phyloP scores from a whole-genome alignment of 768 basidiomycete species.

The Lactifluus pinguis region DNA sequence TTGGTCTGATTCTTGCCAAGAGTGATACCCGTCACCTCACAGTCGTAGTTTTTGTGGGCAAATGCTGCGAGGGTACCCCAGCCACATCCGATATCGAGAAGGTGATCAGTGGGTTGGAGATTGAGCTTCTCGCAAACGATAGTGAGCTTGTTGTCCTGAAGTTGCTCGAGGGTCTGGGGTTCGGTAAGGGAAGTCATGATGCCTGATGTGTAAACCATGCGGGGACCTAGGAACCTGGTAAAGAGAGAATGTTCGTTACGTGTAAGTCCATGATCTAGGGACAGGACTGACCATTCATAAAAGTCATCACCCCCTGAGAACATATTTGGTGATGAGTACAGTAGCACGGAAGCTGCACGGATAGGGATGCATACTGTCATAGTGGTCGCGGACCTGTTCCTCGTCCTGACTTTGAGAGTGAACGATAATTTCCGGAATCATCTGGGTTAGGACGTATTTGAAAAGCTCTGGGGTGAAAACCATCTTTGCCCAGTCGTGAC shows the following conservation, averaged over 20 bases:
- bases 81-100: slow-evolving; percentile 85
- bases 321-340: slow-evolving; percentile 1
- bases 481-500: slow-evolving; percentile 95
- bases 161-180: slow-evolving; percentile 79
- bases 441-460: slow-evolving; percentile 80
- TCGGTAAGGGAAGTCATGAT: slow-evolving; percentile 61
- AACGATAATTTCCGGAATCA: slow-evolving; percentile 89
- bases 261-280: background rate
- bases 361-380: slow-evolving; percentile 58
- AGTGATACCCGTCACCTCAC: slow-evolving; percentile 93
- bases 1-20: slow-evolving; percentile 84
- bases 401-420: slow-evolving; percentile 91
- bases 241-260: background rate
- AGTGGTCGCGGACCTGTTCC: slow-evolving; percentile 92
- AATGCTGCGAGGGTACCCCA: slow-evolving; percentile 96
- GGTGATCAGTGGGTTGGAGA: slow-evolving; percentile 75
- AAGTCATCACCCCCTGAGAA: slow-evolving; percentile 84
- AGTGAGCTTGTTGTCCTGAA: slow-evolving; percentile 97
- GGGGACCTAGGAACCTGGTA: slow-evolving; percentile 80
- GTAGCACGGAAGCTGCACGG: background rate
- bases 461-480: slow-evolving; percentile 85
- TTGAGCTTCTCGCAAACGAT: slow-evolving; percentile 92
- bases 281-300: slow-evolving; percentile 60
- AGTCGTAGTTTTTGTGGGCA: slow-evolving; percentile 95
- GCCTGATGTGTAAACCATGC: slow-evolving; percentile 98